These are phyloP conservation scores for Boletus reticuloceps DNA, from an alignment of 768 basidiomycete species.

Conservation along the genomic window DNA sequence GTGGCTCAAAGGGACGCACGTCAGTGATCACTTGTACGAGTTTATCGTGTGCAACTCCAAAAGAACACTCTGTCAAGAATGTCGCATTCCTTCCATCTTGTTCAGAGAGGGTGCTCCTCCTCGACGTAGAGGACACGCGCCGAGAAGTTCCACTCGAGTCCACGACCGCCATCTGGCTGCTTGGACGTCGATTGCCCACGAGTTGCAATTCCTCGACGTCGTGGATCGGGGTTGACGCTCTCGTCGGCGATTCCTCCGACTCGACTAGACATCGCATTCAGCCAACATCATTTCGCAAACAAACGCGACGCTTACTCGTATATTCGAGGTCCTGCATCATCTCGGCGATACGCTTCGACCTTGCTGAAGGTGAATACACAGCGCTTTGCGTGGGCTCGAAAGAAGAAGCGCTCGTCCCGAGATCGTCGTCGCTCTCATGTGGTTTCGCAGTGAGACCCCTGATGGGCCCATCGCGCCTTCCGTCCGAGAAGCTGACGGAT, in stretches of 20 bases:
- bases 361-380: conserved; percentile 51
- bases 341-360: conserved; percentile 79
- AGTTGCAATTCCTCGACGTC: conserved; percentile 48
- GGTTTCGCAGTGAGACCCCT: conserved; percentile 47
- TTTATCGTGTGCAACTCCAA: conserved; percentile 88
- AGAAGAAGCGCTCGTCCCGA: conserved; percentile 20
- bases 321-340: conserved; percentile 76
- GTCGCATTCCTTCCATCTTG: conserved; percentile 48
- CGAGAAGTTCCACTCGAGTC: conserved; percentile 31
- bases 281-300: background rate
- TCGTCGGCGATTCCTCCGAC: conserved; percentile 55
- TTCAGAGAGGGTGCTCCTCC: conserved; percentile 38
- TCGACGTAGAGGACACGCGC: conserved; percentile 45
- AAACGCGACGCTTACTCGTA: conserved; percentile 51
- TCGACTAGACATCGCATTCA: conserved; percentile 21
- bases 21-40: conserved; percentile 93
- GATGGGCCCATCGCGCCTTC: conserved; percentile 87
- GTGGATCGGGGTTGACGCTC: conserved; percentile 45
- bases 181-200: conserved; percentile 41
- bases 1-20: conserved; percentile 89
- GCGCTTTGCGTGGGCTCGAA: conserved; percentile 17
- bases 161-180: conserved; percentile 24
- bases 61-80: conserved; percentile 95
- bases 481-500: conserved; percentile 97
- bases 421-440: conserved; percentile 38